A percentile compares a stretch with the other conserved stretches of the same genome.
Evolutionary conservation across 345 rosid genomes (phyloP).

Genomic region (Heritiera fomes): DNA sequence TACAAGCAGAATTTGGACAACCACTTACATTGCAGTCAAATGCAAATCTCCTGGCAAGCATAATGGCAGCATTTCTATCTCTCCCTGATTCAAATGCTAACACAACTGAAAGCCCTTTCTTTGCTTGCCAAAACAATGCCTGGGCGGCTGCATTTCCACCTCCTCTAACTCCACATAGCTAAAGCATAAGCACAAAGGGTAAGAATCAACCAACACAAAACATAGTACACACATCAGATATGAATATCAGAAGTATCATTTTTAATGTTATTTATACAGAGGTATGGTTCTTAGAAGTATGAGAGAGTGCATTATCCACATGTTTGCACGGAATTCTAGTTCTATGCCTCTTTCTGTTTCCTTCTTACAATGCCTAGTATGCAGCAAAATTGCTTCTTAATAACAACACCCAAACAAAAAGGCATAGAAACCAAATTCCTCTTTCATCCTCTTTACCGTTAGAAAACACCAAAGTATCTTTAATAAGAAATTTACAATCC

Average conservation of each 20-base stretch:
- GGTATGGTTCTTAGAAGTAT: neutral
- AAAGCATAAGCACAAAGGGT: slow-evolving; percentile 25
- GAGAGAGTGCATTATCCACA: neutral
- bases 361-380: neutral
- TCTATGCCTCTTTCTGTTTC: neutral
- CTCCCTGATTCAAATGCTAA: slow-evolving; percentile 87
- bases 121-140: slow-evolving; percentile 90
- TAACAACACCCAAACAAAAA: neutral
- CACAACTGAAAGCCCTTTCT: slow-evolving; percentile 68
- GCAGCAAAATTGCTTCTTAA: slow-evolving; percentile 3
- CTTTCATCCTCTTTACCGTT: neutral
- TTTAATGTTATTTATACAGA: neutral
- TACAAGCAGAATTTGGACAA: neutral
- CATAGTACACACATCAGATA: neutral
- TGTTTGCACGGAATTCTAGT: neutral
- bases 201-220: neutral
- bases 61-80: slow-evolving; percentile 84
- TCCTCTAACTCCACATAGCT: slow-evolving; percentile 99
- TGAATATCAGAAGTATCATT: slow-evolving; percentile 11
- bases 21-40: slow-evolving; percentile 88
- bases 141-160: slow-evolving; percentile 97
- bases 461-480: neutral
- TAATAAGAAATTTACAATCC: neutral
- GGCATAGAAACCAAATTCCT: neutral
- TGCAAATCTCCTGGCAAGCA: slow-evolving; percentile 96